These are phyloP conservation scores for Apiotrichum sp. DNA, from an alignment of 1,284 basidiomycete species.

Conservation along the genomic window DNA sequence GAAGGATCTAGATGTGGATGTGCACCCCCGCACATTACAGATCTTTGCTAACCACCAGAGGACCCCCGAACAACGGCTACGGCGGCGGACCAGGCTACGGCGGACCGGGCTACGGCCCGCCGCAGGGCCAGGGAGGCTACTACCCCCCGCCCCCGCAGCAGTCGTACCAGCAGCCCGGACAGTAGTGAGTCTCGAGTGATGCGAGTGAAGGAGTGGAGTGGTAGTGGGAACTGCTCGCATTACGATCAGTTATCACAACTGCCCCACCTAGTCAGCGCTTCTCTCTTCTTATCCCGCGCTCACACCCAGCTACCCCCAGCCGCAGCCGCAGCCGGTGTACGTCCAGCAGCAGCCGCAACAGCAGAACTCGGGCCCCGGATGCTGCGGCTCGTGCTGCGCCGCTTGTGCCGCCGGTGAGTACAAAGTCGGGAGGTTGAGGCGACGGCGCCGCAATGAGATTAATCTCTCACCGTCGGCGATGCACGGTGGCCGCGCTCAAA, in stretches of 20 bases:
- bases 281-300: too few relatives aligned
- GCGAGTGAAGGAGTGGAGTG: too few relatives aligned
- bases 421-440: background rate
- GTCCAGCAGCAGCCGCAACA: conserved; percentile 30
- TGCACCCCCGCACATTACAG: too few relatives aligned
- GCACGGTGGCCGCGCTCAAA: too few relatives aligned
- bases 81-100: background rate
- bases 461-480: too few relatives aligned
- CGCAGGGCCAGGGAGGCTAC: conserved; percentile 24
- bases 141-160: conserved; percentile 38
- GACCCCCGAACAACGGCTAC: background rate
- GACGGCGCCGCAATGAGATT: too few relatives aligned
- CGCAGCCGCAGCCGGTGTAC: conserved; percentile 41
- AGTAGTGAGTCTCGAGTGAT: conserved; percentile 21
- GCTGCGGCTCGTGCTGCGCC: conserved; percentile 30
- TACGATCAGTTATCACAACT: too few relatives aligned
- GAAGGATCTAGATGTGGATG: too few relatives aligned
- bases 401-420: conserved; percentile 33
- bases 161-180: conserved; percentile 19
- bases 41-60: background rate
- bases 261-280: too few relatives aligned
- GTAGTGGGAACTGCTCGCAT: too few relatives aligned
- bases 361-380: conserved; percentile 15
- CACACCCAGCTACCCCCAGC: conserved; percentile 35
- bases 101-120: conserved; percentile 1